These are phyloP conservation scores for Hippophae gyantsensis DNA, from an alignment of 306 rosid genomes.

Conservation along the genomic window DNA sequence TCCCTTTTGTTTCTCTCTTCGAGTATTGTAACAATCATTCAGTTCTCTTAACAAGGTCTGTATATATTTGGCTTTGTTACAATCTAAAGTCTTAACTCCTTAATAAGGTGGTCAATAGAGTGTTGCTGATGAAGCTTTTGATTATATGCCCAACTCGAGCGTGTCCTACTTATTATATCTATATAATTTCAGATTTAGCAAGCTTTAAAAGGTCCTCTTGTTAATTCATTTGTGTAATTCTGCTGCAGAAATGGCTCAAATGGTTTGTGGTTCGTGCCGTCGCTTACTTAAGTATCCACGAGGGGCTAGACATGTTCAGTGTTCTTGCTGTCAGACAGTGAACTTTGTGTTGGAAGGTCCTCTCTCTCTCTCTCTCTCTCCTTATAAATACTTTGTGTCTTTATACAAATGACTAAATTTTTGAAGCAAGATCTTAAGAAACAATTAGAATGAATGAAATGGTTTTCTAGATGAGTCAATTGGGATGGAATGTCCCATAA, in stretches of 20 bases:
- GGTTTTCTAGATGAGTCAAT: too few species aligned
- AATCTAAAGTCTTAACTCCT: too few species aligned
- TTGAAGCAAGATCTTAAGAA: neutral
- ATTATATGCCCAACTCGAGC: too few species aligned
- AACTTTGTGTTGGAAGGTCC: conserved; percentile 78
- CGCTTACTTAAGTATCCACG: conserved; percentile 60
- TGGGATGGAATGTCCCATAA: too few species aligned
- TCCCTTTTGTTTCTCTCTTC: too few species aligned
- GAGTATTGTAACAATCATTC: too few species aligned
- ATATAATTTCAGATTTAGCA: neutral
- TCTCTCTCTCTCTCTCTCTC: conserved; percentile 17
- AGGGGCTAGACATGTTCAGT: conserved; percentile 64
- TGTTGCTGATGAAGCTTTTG: too few species aligned
- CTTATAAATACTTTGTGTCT: neutral
- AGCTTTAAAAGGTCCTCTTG: conserved; percentile 9
- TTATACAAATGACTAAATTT: neutral
- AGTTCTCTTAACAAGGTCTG: too few species aligned
- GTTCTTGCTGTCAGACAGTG: conserved; percentile 73
- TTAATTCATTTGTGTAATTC: conserved; percentile 4
- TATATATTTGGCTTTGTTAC: too few species aligned
- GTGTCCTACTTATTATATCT: too few species aligned
- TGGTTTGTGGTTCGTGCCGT: conserved; percentile 90
- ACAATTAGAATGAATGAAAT: neutral
- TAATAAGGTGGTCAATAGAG: too few species aligned
- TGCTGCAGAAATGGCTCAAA: conserved; percentile 62